Percentiles rank a stretch among this genome's conserved stretches.
These are phyloP conservation scores for Collybiopsis luxurians DNA, from an alignment of 768 basidiomycete genomes.

Conservation along the genomic window DNA sequence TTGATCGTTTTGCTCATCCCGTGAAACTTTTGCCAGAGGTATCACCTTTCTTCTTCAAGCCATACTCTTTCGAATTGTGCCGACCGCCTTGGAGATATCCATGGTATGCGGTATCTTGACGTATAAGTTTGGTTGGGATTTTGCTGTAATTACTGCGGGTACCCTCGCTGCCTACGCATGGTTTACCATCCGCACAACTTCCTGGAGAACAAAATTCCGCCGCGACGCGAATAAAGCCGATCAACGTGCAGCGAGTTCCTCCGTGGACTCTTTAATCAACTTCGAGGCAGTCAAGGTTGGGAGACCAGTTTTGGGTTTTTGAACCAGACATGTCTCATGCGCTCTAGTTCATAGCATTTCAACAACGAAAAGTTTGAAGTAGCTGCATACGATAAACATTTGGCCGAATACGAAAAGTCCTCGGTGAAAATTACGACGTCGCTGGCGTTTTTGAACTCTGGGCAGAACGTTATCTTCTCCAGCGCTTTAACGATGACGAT, in stretches of 20 bases:
- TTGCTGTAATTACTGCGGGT: conserved; percentile 82
- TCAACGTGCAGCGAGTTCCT: conserved; percentile 91
- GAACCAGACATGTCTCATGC: conserved; percentile 1
- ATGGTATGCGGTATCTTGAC: conserved; percentile 98
- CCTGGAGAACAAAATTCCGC: conserved; percentile 96
- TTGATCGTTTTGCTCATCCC: background rate
- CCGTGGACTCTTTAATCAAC: conserved; percentile 95
- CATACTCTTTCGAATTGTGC: conserved; percentile 91
- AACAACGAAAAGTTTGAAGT: conserved; percentile 96
- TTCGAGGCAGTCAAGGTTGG: conserved; percentile 97
- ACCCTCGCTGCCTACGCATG: conserved; percentile 92
- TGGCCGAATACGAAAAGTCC: conserved; percentile 84
- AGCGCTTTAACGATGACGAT: conserved; percentile 91
- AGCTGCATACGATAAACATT: conserved; percentile 86
- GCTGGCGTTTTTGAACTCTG: conserved; percentile 90
- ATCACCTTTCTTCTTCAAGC: conserved; percentile 95
- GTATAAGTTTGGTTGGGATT: conserved; percentile 97
- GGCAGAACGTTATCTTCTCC: conserved; percentile 96
- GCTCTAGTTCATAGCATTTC: conserved; percentile 65
- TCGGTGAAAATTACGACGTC: conserved; percentile 95
- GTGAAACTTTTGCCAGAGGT: conserved; percentile 51
- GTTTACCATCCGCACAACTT: conserved; percentile 95
- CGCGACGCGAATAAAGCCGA: conserved; percentile 95
- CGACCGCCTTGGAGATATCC: conserved; percentile 93
- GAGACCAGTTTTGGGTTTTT: background rate